Evolutionary conservation across 1,284 basidiomycete genomes (phyloP).

Genomic region (Anthracocystis setariae): DNA sequence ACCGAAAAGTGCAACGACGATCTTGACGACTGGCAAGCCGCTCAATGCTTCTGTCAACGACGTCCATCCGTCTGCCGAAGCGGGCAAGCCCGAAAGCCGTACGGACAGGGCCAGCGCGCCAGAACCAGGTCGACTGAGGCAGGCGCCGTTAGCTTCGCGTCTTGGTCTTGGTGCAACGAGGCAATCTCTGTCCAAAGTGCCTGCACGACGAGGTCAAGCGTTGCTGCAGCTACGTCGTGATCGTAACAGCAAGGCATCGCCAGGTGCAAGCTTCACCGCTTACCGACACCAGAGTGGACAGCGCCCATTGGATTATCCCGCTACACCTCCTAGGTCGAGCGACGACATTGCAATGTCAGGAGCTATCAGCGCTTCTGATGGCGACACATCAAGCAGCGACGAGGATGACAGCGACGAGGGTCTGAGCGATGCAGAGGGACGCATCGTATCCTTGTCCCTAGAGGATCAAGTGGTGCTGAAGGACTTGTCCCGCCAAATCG

Average conservation of each 20-base stretch:
- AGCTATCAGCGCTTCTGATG: conserved; percentile 12
- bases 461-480: conserved; percentile 20
- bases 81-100: conserved; percentile 1
- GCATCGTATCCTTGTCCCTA: conserved; percentile 5
- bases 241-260: conserved; percentile 19
- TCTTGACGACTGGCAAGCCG: conserved; percentile 2
- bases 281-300: conserved; percentile 10
- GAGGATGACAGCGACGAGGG: conserved; percentile 32
- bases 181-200: conserved; percentile 11
- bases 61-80: conserved; percentile 8
- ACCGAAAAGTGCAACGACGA: conserved; percentile 18
- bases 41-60: conserved; percentile 3
- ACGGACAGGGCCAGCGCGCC: conserved; percentile 7
- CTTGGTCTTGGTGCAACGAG: conserved; percentile 6
- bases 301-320: conserved; percentile 11
- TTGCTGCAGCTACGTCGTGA: conserved; percentile 27
- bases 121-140: conserved; percentile 1
- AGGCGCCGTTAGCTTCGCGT: conserved; percentile 2
- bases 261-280: neutral
- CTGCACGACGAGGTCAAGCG: conserved; percentile 21
- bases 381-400: conserved; percentile 8
- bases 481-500: conserved; percentile 7
- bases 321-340: conserved; percentile 43
- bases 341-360: conserved; percentile 24
- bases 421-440: conserved; percentile 14